Evolutionary conservation across 768 basidiomycete species (phyloP).

Genomic region (Kwoniella europaea): DNA sequence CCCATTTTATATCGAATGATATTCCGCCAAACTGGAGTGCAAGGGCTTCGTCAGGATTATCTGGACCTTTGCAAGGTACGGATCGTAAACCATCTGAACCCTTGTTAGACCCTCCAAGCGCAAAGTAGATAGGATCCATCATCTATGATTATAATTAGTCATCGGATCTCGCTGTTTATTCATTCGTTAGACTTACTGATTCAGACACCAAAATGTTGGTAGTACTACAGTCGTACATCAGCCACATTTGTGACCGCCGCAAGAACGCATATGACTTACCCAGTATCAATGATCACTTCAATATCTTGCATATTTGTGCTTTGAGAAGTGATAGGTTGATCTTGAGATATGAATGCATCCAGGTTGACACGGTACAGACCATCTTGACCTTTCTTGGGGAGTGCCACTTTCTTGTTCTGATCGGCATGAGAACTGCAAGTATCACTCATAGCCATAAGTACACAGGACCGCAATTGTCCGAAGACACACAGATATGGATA

Average conservation of each 20-base stretch:
- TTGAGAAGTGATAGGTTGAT: background rate
- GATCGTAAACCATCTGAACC: background rate
- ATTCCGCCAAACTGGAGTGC: slow-evolving; percentile 15
- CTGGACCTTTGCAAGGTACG: slow-evolving; percentile 18
- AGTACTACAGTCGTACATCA: slow-evolving; percentile 9
- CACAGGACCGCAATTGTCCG: too few relatives aligned
- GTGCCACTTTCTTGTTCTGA: slow-evolving; percentile 6
- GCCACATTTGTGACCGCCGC: background rate
- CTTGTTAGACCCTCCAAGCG: background rate
- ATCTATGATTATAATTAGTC: slow-evolving; percentile 2
- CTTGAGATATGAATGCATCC: slow-evolving; percentile 7
- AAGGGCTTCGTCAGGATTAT: slow-evolving; percentile 7
- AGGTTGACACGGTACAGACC: slow-evolving; percentile 15
- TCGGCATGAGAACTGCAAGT: slow-evolving; percentile 8
- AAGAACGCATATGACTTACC: slow-evolving; percentile 6
- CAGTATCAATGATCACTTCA: slow-evolving; percentile 19
- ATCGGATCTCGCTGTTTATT: background rate
- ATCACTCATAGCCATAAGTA: background rate
- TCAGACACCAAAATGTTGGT: slow-evolving; percentile 10
- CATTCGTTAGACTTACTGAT: slow-evolving; percentile 5
- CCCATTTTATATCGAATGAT: slow-evolving; percentile 11
- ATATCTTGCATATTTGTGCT: slow-evolving; percentile 6
- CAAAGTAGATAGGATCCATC: slow-evolving; percentile 16
- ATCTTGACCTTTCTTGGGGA: background rate
- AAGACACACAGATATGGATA: too few relatives aligned